phyloP scores from a whole-genome alignment of 2,329 filamentous ascomycete species.

The Thielaviopsis punctulata region DNA sequence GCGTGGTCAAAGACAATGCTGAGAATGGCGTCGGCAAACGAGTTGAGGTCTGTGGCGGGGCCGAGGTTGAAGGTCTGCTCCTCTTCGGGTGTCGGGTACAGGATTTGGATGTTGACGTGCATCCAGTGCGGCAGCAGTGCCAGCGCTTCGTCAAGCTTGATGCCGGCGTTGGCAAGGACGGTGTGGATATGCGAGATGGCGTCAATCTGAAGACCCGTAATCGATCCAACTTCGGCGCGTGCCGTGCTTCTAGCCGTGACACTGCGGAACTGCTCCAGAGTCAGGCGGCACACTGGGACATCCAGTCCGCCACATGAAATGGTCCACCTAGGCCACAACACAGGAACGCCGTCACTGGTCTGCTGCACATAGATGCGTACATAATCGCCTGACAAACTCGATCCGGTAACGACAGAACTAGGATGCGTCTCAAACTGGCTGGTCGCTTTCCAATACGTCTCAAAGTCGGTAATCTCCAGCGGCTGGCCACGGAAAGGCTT shows the following conservation, averaged over 20 bases:
- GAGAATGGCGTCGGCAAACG: conserved; percentile 68
- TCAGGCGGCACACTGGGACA: conserved; percentile 65
- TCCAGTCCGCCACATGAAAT: conserved; percentile 60
- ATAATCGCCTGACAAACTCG: conserved; percentile 90
- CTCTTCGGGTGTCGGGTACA: conserved; percentile 66
- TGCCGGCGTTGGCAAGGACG: conserved; percentile 55
- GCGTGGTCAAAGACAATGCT: conserved; percentile 84
- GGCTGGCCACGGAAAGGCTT: conserved; percentile 88
- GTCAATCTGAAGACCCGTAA: conserved; percentile 30
- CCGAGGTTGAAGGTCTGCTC: conserved; percentile 53
- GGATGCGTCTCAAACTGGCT: conserved; percentile 67
- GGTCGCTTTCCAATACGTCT: conserved; percentile 98
- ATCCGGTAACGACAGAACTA: conserved; percentile 80
- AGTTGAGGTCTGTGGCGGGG: conserved; percentile 67
- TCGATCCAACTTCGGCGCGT: conserved; percentile 25
- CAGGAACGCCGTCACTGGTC: conserved; percentile 70
- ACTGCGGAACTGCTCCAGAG: conserved; percentile 50
- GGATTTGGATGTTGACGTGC: conserved; percentile 79
- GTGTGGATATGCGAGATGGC: conserved; percentile 51
- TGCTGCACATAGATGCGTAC: conserved; percentile 82
- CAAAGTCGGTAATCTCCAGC: conserved; percentile 92
- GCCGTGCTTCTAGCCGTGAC: conserved; percentile 28
- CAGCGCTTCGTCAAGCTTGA: conserved; percentile 65
- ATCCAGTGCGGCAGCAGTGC: conserved; percentile 58
- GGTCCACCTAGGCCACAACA: conserved; percentile 76